A percentile compares a stretch with the other conserved stretches of the same genome.
phyloP scores from a whole-genome alignment of 768 basidiomycete species.

The Mycena polygramma region DNA sequence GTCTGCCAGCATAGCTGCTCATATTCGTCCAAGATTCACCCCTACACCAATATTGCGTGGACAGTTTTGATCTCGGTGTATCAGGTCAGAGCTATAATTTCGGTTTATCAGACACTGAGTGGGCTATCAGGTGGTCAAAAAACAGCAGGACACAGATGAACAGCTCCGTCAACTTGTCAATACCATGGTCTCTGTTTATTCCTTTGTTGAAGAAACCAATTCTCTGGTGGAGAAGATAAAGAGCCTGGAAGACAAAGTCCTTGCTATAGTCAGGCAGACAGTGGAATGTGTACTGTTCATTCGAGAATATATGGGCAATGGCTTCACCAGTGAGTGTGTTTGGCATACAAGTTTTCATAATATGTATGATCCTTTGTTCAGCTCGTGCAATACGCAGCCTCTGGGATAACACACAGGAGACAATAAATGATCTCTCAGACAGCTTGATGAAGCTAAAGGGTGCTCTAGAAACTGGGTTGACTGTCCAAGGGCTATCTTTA shows the following conservation, averaged over 20 bases:
- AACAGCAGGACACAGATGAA: not conserved
- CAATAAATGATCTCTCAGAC: not conserved
- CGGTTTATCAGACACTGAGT: not conserved
- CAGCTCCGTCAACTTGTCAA: not conserved
- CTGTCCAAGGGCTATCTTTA: not conserved
- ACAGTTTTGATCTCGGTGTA: not conserved
- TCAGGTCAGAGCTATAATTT: not conserved
- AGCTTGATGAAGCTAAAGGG: not conserved
- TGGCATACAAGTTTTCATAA: too few species aligned
- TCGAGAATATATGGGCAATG: not conserved
- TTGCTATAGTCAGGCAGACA: not conserved
- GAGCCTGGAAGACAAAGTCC: not conserved
- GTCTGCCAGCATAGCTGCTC: not conserved
- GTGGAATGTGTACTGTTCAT: not conserved
- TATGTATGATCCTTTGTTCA: not conserved
- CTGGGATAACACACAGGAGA: not conserved
- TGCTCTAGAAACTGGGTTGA: not conserved
- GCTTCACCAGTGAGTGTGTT: constrained; percentile 2
- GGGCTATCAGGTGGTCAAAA: constrained; percentile 39
- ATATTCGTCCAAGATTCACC: constrained; percentile 3
- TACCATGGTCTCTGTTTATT: not conserved
- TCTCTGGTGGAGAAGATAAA: not conserved
- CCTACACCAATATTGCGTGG: constrained; percentile 3
- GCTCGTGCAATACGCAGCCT: not conserved
- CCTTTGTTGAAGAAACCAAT: not conserved